These are phyloP conservation scores for Aurinia saxatilis DNA, from an alignment of 345 rosid species.

Conservation along the genomic window DNA sequence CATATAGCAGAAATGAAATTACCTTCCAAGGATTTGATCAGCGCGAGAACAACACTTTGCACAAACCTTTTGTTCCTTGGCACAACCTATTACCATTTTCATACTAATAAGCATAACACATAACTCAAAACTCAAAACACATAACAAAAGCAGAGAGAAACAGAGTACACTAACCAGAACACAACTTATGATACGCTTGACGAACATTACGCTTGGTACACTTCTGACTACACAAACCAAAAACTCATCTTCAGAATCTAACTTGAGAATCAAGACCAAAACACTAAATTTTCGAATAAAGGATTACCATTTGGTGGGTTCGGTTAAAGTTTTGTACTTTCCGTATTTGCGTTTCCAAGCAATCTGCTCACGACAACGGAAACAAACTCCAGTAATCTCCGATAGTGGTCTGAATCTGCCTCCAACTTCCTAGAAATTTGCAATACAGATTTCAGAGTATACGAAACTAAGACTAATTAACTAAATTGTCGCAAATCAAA, in stretches of 20 bases:
- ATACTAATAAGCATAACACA: neutral
- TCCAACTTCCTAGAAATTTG: conserved; percentile 42
- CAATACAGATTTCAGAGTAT: neutral
- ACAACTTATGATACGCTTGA: conserved; percentile 92
- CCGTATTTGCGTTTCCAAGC: conserved; percentile 96
- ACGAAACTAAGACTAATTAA: neutral
- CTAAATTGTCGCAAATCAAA: neutral
- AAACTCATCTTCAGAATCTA: neutral
- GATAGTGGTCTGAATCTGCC: conserved; percentile 47
- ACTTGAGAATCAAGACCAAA: neutral
- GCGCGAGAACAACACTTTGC: conserved; percentile 74
- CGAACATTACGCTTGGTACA: conserved; percentile 82
- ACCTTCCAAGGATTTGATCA: conserved; percentile 66
- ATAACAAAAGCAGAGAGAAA: conserved; percentile 9
- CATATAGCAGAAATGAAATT: too few relatives aligned
- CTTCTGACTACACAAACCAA: conserved; percentile 14
- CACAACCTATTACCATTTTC: conserved; percentile 55
- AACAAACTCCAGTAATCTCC: conserved; percentile 85
- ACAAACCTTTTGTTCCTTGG: conserved; percentile 84
- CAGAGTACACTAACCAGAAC: conserved; percentile 60
- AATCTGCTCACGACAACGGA: conserved; percentile 80
- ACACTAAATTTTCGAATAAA: neutral
- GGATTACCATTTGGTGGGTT: conserved; percentile 77
- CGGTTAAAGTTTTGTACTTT: conserved; percentile 68
- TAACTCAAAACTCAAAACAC: neutral